phyloP scores from a whole-genome alignment of 106 monocot genomes.

The Ottelia alismoides region DNA sequence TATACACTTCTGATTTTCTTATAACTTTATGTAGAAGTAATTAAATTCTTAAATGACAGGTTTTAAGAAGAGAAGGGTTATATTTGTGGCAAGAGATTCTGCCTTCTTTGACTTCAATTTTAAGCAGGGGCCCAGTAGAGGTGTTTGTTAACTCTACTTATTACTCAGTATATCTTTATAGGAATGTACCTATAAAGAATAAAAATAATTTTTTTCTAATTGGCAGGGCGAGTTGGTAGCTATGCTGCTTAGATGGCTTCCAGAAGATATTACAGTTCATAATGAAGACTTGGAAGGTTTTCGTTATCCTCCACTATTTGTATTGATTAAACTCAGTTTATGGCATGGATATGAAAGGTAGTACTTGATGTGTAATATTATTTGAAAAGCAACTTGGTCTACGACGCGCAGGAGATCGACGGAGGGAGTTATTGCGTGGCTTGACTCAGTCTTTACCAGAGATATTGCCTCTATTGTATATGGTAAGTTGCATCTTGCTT shows the following conservation, averaged over 20 bases:
- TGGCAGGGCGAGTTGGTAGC: slow-evolving; percentile 87
- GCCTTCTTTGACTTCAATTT: slow-evolving; percentile 68
- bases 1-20: slow-evolving; percentile 15
- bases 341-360: too few relatives aligned
- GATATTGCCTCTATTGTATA: slow-evolving; percentile 83
- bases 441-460: slow-evolving; percentile 81
- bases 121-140: slow-evolving; percentile 78
- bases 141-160: slow-evolving; percentile 30
- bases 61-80: slow-evolving; percentile 81
- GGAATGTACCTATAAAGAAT: too few relatives aligned
- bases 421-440: slow-evolving; percentile 69
- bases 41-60: slow-evolving; percentile 23
- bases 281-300: slow-evolving; percentile 98
- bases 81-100: slow-evolving; percentile 73
- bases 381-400: too few relatives aligned
- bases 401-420: slow-evolving; percentile 64
- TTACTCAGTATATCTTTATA: too few relatives aligned
- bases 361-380: too few relatives aligned
- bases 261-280: slow-evolving; percentile 99
- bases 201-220: slow-evolving; percentile 2
- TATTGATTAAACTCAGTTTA: too few relatives aligned
- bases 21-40: background rate
- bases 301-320: too few relatives aligned
- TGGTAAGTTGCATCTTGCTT: slow-evolving; percentile 29
- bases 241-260: slow-evolving; percentile 98